Evolutionary conservation across 2,329 filamentous ascomycete species (phyloP).

Genomic region (Paraphaeosphaeria minitans): DNA sequence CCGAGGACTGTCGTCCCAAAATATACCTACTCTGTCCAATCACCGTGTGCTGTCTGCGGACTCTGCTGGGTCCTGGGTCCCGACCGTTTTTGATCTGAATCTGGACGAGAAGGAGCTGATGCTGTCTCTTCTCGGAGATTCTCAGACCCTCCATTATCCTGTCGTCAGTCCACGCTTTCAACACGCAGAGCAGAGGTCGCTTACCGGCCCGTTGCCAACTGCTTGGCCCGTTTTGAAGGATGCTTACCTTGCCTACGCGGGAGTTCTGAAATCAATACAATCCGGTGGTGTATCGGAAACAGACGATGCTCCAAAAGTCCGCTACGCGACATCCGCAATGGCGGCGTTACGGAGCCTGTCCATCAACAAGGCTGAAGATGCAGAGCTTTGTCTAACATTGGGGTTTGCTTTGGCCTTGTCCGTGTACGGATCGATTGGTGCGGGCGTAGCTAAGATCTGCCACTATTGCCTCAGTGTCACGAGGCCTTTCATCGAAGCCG

Average conservation of each 20-base stretch:
- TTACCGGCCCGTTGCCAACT: slow-evolving; percentile 5
- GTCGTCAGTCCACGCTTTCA: slow-evolving; percentile 12
- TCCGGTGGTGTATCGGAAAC: neutral
- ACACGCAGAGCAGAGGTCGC: slow-evolving; percentile 11
- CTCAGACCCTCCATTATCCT: slow-evolving; percentile 7
- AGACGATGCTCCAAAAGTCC: slow-evolving; percentile 8
- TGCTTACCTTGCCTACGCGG: slow-evolving; percentile 14
- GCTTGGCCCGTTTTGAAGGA: slow-evolving; percentile 16
- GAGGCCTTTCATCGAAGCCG: slow-evolving; percentile 7
- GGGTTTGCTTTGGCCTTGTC: slow-evolving; percentile 12
- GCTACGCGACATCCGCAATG: slow-evolving; percentile 11
- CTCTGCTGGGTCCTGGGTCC: neutral
- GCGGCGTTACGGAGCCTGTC: slow-evolving; percentile 9
- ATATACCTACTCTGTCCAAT: neutral
- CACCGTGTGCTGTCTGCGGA: neutral
- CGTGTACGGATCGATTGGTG: slow-evolving; percentile 11
- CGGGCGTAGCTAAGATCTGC: slow-evolving; percentile 14
- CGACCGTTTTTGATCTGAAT: neutral
- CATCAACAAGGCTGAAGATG: slow-evolving; percentile 10
- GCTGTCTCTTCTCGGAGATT: slow-evolving; percentile 9
- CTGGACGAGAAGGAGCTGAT: slow-evolving; percentile 12
- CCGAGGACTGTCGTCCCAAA: neutral
- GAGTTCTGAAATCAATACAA: slow-evolving; percentile 11
- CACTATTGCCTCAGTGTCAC: slow-evolving; percentile 15
- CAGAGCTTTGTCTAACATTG: slow-evolving; percentile 12